phyloP scores from a whole-genome alignment of 495 filamentous ascomycete genomes.

The Podospora australis region DNA sequence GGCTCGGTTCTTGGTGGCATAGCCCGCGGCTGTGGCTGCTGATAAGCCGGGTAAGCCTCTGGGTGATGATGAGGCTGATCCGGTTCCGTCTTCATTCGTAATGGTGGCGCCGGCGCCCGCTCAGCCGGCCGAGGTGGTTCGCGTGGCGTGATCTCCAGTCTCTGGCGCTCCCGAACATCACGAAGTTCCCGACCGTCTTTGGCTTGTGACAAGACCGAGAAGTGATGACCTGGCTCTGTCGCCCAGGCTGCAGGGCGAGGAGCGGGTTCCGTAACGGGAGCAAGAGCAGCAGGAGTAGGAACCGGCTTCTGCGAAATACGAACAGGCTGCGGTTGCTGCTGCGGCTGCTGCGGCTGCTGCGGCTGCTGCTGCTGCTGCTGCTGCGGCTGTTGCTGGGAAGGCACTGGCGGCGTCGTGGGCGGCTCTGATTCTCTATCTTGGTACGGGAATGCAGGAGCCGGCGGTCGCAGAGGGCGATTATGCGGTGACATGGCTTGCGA shows the following conservation, averaged over 20 bases:
- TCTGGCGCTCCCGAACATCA: constrained; percentile 25
- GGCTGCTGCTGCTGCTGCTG: constrained; percentile 6
- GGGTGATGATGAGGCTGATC: constrained; percentile 28
- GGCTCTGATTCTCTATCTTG: constrained; percentile 26
- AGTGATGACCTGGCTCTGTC: too few species aligned
- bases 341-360: constrained; percentile 7
- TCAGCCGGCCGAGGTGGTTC: constrained; percentile 27
- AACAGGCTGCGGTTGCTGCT: constrained; percentile 10
- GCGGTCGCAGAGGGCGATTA: constrained; percentile 31
- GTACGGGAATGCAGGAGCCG: constrained; percentile 25
- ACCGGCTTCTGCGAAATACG: constrained; percentile 24
- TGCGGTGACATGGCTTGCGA: constrained; percentile 35
- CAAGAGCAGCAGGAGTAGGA: constrained; percentile 8
- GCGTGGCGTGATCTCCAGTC: constrained; percentile 20
- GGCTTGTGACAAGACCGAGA: constrained; percentile 16
- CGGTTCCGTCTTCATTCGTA: constrained; percentile 42
- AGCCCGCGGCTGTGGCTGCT: constrained; percentile 18
- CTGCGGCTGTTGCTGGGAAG: constrained; percentile 13
- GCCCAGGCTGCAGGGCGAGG: constrained; percentile 19
- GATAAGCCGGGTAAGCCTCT: constrained; percentile 24
- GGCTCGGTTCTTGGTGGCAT: constrained; percentile 32
- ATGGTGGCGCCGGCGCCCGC: constrained; percentile 19
- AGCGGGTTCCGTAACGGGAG: constrained; percentile 22
- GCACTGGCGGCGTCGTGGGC: constrained; percentile 4
- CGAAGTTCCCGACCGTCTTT: constrained; percentile 16